Evolutionary conservation across 352 stramenopile species (phyloP), one percentile per base, ranked within the genome.

Genomic region (Phytophthora quininea): DNA sequence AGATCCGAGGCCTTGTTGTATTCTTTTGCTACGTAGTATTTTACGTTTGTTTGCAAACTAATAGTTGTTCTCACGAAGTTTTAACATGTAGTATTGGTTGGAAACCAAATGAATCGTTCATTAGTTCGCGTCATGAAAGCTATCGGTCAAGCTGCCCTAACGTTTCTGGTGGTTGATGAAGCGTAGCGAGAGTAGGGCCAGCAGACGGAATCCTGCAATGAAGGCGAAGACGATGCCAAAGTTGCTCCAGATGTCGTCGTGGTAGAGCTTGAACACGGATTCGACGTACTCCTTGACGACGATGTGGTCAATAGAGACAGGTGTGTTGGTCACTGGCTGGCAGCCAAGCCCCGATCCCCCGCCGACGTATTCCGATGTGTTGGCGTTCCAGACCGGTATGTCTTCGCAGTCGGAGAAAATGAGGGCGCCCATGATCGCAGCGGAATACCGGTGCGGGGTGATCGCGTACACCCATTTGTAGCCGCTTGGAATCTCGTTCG

Each of bases 381-480:
- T 5, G 14, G 37, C 32, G 24, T 49, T 29, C 61, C 63, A 76
- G 1, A 45, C 58, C 1, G 71, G 64, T 46, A 67, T 38, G 2
- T 66, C 59, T 30, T 66, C 52, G 31, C 69, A 77, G 24, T 74
- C 58, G 3, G 33, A 54, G 11, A 77, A 74, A 10, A 74, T 62
- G 9, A 74, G 9, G 0, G 59, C 48, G 0, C 54, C 59, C 49
- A 82, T 47, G 43, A 72, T 63, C 0, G 53, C 48, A 11, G 75
- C 42, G 11, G 32, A 53, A 45, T 77, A 79, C 0, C 35, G 29
- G 30, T 73, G 72, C 1, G 70, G 71, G 6, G 57, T 73, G 19
- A 77, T 56, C 15, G 46, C 47, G 43, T 54, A 62, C 51, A 89
- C 15, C 77, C 76, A 89, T 53, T 71, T 77, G 65, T 87, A 89